phyloP scores from a whole-genome alignment of 169 alveolate genomes.

The Plasmodium gaboni region DNA sequence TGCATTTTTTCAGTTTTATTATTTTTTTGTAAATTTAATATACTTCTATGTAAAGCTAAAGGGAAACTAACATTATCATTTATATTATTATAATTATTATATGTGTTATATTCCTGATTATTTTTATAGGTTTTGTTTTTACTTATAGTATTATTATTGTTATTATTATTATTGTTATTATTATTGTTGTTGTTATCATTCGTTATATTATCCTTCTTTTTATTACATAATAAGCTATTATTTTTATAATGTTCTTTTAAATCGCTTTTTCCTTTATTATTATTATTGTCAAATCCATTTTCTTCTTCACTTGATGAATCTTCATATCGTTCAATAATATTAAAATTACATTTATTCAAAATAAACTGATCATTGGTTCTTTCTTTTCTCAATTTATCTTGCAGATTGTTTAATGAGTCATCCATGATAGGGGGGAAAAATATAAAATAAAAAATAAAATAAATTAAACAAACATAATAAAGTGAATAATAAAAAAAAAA shows the following conservation, averaged over 20 bases:
- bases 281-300: not conserved
- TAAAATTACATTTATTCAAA: constrained; percentile 51
- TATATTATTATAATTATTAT: not conserved
- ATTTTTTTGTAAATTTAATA: constrained; percentile 53
- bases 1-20: constrained; percentile 24
- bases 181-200: not conserved
- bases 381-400: constrained; percentile 68
- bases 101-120: no score
- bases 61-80: constrained; percentile 37
- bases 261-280: no score
- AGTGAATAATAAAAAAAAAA: no score
- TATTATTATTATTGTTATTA: not conserved
- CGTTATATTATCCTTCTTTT: not conserved
- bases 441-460: no score
- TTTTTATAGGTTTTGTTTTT: not conserved
- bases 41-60: constrained; percentile 58
- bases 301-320: constrained; percentile 37
- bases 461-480: no score
- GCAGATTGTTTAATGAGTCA: constrained; percentile 13
- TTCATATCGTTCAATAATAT: constrained; percentile 51
- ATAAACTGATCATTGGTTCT: constrained; percentile 32
- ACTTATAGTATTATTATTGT: not conserved
- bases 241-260: not conserved
- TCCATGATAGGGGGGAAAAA: not conserved
- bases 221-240: not conserved